Conservation (phyloP, 257 asterid genomes). For the Przewalskia tangutica region DNA sequence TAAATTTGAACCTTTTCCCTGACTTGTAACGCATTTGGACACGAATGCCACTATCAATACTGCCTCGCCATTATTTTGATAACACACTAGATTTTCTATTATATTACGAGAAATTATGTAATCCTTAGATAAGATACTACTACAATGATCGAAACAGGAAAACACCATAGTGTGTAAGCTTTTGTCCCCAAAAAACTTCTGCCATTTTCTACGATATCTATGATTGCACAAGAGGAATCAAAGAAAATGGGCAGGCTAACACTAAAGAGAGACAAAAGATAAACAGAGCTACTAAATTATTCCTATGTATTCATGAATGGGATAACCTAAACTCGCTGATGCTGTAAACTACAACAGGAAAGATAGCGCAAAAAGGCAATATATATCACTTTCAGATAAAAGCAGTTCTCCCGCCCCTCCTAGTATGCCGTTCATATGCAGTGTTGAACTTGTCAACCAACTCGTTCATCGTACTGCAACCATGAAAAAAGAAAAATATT, state of each 20-base stretch:
- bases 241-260: neutral
- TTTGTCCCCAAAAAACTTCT: neutral
- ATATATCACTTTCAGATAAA: constrained; percentile 29
- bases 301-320: neutral
- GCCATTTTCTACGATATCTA: neutral
- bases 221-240: neutral
- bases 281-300: neutral
- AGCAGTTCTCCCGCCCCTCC: constrained; percentile 75
- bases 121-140: neutral
- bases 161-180: neutral
- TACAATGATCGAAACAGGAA: neutral
- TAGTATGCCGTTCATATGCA: constrained; percentile 76
- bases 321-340: neutral
- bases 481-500: constrained; percentile 1
- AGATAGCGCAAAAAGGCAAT: neutral
- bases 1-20: too few relatives aligned
- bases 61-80: too few relatives aligned
- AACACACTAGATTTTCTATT: neutral
- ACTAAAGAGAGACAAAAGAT: neutral
- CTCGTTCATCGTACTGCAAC: constrained; percentile 79
- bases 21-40: neutral
- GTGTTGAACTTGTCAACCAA: constrained; percentile 84
- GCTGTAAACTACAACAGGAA: neutral
- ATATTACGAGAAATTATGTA: neutral
- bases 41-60: neutral